Conservation (phyloP, 2,329 filamentous ascomycete genomes). For the Arthrobotrys musiformis region DNA sequence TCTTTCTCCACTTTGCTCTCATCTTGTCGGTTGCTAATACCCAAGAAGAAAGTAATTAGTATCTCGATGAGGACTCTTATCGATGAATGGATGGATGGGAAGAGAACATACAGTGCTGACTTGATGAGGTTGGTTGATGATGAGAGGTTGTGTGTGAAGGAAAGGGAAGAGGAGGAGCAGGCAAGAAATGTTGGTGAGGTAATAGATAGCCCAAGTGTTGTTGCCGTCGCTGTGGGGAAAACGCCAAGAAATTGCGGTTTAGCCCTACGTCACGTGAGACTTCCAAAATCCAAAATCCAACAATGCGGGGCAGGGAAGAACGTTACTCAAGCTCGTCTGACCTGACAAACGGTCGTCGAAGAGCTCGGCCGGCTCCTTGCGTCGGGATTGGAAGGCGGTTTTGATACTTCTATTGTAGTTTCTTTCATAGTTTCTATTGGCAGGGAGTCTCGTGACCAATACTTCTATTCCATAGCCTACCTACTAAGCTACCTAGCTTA, state of each 20-base stretch:
- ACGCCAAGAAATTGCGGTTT: constrained; percentile 55
- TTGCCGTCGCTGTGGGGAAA: constrained; percentile 28
- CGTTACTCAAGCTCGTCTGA: constrained; percentile 1
- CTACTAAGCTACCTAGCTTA: too few species aligned
- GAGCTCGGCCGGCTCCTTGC: not conserved
- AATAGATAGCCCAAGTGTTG: constrained; percentile 8
- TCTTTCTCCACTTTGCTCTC: constrained; percentile 99
- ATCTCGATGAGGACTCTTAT: not conserved
- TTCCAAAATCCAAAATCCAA: constrained; percentile 35
- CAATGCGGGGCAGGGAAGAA: constrained; percentile 15
- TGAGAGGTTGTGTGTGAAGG: constrained; percentile 28
- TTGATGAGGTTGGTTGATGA: constrained; percentile 53
- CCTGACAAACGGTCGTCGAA: not conserved
- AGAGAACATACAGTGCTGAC: constrained; percentile 42
- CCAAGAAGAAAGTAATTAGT: not conserved
- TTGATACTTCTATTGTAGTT: too few species aligned
- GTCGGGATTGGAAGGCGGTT: not conserved
- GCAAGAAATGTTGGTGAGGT: too few species aligned
- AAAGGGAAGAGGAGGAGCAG: constrained; percentile 27
- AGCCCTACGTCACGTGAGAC: constrained; percentile 55
- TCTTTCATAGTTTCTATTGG: not conserved
- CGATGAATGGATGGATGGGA: not conserved
- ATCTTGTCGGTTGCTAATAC: constrained; percentile 63
- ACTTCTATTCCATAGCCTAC: too few species aligned
- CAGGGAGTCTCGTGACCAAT: not conserved